These are phyloP conservation scores for Lactifluus subvellereus DNA, from an alignment of 768 basidiomycete genomes.

Conservation along the genomic window DNA sequence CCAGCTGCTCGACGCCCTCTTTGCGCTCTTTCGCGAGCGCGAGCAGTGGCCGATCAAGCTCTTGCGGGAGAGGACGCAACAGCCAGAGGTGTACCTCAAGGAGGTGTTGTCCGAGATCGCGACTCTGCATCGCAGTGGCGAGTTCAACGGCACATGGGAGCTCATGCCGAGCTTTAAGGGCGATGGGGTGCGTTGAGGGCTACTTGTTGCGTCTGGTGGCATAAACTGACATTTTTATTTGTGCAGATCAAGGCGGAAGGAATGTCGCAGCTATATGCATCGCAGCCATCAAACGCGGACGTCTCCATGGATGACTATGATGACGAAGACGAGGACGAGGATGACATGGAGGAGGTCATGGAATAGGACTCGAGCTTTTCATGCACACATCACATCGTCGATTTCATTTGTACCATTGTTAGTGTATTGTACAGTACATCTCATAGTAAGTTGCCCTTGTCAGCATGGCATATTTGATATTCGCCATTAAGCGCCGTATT, in stretches of 20 bases:
- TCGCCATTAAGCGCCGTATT: too few relatives aligned
- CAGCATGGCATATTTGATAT: too few relatives aligned
- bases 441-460: background rate
- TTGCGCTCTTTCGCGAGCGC: slow-evolving; percentile 67
- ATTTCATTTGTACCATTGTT: background rate
- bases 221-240: slow-evolving; percentile 2
- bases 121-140: slow-evolving; percentile 70
- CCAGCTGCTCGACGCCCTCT: slow-evolving; percentile 81
- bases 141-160: slow-evolving; percentile 76
- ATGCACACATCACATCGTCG: background rate
- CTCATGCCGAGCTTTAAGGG: slow-evolving; percentile 69
- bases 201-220: background rate
- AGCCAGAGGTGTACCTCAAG: slow-evolving; percentile 83
- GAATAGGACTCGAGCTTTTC: slow-evolving; percentile 34
- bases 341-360: slow-evolving; percentile 65
- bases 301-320: slow-evolving; percentile 50
- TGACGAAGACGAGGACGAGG: slow-evolving; percentile 52
- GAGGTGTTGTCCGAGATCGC: slow-evolving; percentile 77
- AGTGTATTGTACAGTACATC: slow-evolving; percentile 1
- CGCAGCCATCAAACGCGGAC: slow-evolving; percentile 27
- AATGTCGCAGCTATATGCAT: slow-evolving; percentile 28
- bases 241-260: slow-evolving; percentile 33
- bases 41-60: slow-evolving; percentile 79
- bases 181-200: slow-evolving; percentile 41
- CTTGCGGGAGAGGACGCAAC: slow-evolving; percentile 73